phyloP scores from a whole-genome alignment of 2,329 filamentous ascomycete genomes.

The Karstenula rhodostoma region DNA sequence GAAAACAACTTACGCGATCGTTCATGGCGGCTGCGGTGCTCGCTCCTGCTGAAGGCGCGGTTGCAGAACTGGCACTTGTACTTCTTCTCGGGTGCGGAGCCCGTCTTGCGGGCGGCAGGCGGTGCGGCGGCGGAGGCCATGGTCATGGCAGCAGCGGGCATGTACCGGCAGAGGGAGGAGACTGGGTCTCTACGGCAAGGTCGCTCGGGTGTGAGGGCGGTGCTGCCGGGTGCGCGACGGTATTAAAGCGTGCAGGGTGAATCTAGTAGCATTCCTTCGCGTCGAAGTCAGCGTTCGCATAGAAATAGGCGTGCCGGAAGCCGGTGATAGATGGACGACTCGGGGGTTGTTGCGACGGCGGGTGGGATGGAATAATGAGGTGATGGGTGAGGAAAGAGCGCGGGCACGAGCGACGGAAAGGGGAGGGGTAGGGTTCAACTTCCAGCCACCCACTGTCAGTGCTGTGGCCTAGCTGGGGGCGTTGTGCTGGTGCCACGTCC shows the following conservation, averaged over 20 bases:
- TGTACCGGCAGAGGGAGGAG: slow-evolving; percentile 43
- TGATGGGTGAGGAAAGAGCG: slow-evolving; percentile 19
- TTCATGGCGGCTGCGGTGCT: slow-evolving; percentile 96
- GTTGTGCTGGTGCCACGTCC: slow-evolving; percentile 22
- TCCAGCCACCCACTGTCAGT: slow-evolving; percentile 12
- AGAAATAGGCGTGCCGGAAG: slow-evolving; percentile 30
- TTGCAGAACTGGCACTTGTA: slow-evolving; percentile 99
- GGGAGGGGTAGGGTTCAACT: slow-evolving; percentile 17
- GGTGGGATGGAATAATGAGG: slow-evolving; percentile 27
- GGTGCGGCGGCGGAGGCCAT: slow-evolving; percentile 71
- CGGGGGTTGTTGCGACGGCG: slow-evolving; percentile 20
- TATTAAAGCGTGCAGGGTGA: slow-evolving; percentile 41
- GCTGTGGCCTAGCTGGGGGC: slow-evolving; percentile 6
- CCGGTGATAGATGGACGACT: slow-evolving; percentile 24
- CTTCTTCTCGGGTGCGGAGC: slow-evolving; percentile 86
- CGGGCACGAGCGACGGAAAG: slow-evolving; percentile 27
- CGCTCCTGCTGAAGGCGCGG: slow-evolving; percentile 94
- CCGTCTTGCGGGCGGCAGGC: slow-evolving; percentile 73
- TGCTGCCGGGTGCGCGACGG: slow-evolving; percentile 46
- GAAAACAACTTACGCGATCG: slow-evolving; percentile 83
- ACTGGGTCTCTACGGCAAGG: slow-evolving; percentile 5
- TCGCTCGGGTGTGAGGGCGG: slow-evolving; percentile 27
- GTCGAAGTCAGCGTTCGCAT: slow-evolving; percentile 32
- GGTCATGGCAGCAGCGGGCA: slow-evolving; percentile 74
- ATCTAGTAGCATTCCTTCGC: slow-evolving; percentile 35